Percentiles rank a stretch among this genome's conserved stretches.
Evolutionary conservation across 1,284 basidiomycete genomes (phyloP).

Genomic region (Apiotrichum siamense): DNA sequence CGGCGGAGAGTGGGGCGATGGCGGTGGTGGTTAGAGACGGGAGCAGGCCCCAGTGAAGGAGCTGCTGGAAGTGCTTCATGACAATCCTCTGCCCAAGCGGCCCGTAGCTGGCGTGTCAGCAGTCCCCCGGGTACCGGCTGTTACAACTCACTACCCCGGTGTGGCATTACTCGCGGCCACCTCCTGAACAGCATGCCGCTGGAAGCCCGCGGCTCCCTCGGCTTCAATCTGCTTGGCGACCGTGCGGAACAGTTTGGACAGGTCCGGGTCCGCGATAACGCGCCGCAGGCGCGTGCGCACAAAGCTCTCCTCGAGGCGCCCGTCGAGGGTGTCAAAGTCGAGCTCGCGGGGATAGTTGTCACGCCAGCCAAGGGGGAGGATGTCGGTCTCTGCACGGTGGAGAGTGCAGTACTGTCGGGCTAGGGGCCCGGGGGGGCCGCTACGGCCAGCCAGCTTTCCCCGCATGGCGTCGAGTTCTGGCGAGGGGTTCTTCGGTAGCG

Average conservation of each 20-base stretch:
- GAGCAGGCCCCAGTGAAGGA: conserved; percentile 26
- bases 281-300: conserved; percentile 22
- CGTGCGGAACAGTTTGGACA: conserved; percentile 18
- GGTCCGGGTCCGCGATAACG: conserved; percentile 21
- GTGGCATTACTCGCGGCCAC: not conserved
- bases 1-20: conserved; percentile 22
- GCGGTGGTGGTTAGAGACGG: conserved; percentile 4
- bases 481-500: not conserved
- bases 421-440: not conserved
- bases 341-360: conserved; percentile 33
- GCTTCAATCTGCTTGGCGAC: not conserved
- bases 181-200: no score
- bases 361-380: conserved; percentile 36
- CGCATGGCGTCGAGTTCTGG: not conserved
- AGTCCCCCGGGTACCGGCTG: no score
- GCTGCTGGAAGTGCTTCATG: conserved; percentile 25
- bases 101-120: conserved; percentile 35
- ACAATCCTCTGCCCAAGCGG: conserved; percentile 33
- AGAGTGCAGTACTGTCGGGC: conserved; percentile 24
- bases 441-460: conserved; percentile 13
- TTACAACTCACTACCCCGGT: conserved; percentile 39
- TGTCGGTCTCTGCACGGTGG: conserved; percentile 33
- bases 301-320: conserved; percentile 21
- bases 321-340: conserved; percentile 27
- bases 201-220: not conserved